phyloP scores from a whole-genome alignment of 495 filamentous ascomycete genomes.

The Penicillium samsonianum region DNA sequence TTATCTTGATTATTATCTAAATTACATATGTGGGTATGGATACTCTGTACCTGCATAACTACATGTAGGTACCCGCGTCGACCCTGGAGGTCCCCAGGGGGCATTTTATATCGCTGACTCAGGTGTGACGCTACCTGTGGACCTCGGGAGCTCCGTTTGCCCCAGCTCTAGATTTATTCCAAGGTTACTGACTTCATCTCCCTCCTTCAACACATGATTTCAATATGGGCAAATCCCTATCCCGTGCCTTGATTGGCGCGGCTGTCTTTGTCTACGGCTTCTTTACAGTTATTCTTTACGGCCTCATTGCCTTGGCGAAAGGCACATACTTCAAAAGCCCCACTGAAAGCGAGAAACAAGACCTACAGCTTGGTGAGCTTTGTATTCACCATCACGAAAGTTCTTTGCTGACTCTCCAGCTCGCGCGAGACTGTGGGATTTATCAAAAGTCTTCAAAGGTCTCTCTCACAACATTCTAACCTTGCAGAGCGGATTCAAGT shows the following conservation, averaged over 20 bases:
- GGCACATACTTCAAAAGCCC: constrained; percentile 39
- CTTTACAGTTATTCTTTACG: constrained; percentile 35
- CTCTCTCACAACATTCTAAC: constrained; percentile 51
- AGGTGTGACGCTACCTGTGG: not conserved
- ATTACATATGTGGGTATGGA: no score
- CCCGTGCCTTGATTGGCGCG: constrained; percentile 18
- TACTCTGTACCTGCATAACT: not conserved
- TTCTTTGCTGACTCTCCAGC: constrained; percentile 26
- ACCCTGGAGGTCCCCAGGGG: no score
- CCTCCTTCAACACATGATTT: constrained; percentile 1
- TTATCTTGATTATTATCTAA: not conserved
- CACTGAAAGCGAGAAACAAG: constrained; percentile 39
- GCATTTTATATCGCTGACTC: constrained; percentile 5
- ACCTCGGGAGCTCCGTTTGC: not conserved
- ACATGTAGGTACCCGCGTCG: not conserved
- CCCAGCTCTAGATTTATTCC: not conserved
- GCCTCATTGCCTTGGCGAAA: constrained; percentile 18
- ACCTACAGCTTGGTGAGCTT: constrained; percentile 42
- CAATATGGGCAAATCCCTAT: constrained; percentile 31
- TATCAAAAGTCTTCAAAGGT: constrained; percentile 39
- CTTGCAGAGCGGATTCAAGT: constrained; percentile 48
- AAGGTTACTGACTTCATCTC: not conserved
- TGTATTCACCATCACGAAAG: not conserved
- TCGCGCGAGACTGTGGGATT: constrained; percentile 48
- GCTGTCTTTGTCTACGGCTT: constrained; percentile 39